Evolutionary conservation across 495 filamentous ascomycete species (phyloP).

Genomic region (Hypoxylon rickii): DNA sequence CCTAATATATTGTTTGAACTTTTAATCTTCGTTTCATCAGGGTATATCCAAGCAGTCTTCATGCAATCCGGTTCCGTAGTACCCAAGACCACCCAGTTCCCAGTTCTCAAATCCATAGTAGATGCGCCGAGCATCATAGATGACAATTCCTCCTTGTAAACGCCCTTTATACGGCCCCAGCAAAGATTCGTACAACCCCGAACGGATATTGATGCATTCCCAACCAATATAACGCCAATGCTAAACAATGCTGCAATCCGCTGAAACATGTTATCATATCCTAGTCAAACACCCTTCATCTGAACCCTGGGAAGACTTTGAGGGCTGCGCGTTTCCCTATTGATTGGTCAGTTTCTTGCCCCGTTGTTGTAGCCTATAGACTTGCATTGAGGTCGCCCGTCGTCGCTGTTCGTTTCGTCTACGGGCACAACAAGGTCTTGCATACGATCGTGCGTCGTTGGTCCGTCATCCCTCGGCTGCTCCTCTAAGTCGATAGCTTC

Average conservation of each 20-base stretch:
- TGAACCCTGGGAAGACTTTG: slow-evolving; percentile 33
- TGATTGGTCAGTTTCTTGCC: slow-evolving; percentile 8
- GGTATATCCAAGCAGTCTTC: slow-evolving; percentile 37
- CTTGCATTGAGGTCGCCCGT: slow-evolving; percentile 39
- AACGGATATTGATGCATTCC: slow-evolving; percentile 22
- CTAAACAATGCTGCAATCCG: slow-evolving; percentile 17
- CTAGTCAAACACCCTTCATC: slow-evolving; percentile 8
- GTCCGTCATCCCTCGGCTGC: slow-evolving; percentile 14
- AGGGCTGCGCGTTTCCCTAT: slow-evolving; percentile 33
- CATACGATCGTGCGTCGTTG: slow-evolving; percentile 32
- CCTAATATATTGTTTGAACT: slow-evolving; percentile 12
- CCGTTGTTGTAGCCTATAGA: not conserved
- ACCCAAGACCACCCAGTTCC: slow-evolving; percentile 14
- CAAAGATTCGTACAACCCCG: slow-evolving; percentile 2
- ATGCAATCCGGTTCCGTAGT: slow-evolving; percentile 19
- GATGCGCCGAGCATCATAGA: slow-evolving; percentile 5
- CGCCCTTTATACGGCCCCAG: slow-evolving; percentile 6
- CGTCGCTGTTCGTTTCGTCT: slow-evolving; percentile 40
- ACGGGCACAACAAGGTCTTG: slow-evolving; percentile 36
- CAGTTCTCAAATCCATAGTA: not conserved
- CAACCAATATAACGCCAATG: slow-evolving; percentile 26
- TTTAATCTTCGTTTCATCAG: slow-evolving; percentile 20
- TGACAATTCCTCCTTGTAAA: slow-evolving; percentile 10
- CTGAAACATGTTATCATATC: slow-evolving; percentile 1
- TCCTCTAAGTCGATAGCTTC: slow-evolving; percentile 32